phyloP scores from a whole-genome alignment of 2,329 filamentous ascomycete species.

The Chrysosphaeria jannelii region DNA sequence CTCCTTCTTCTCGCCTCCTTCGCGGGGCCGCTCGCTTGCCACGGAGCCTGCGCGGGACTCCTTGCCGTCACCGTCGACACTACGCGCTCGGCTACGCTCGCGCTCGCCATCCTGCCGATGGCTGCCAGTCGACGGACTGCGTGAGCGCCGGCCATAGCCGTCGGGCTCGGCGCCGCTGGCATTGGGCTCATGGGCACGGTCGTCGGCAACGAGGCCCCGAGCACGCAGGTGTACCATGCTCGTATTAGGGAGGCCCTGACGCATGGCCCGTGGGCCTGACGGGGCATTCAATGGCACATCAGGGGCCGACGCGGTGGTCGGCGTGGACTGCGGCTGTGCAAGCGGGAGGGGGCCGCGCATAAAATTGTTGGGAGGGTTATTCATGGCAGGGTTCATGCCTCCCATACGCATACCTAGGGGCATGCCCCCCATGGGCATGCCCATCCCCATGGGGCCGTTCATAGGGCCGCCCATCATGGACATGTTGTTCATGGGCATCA shows the following conservation, averaged over 20 bases:
- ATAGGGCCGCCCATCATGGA: background rate
- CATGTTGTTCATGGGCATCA: background rate
- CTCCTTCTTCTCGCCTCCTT: no score
- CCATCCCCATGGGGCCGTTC: background rate
- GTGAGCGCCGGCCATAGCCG: slow-evolving; percentile 9
- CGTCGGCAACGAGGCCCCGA: slow-evolving; percentile 8
- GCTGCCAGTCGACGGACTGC: slow-evolving; percentile 16
- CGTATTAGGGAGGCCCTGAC: slow-evolving; percentile 61
- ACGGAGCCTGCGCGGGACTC: slow-evolving; percentile 8
- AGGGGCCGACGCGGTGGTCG: no score
- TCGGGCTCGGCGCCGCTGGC: slow-evolving; percentile 4
- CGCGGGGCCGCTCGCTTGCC: slow-evolving; percentile 7
- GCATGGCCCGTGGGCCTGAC: slow-evolving; percentile 82
- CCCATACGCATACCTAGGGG: no score
- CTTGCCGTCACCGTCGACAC: slow-evolving; percentile 7
- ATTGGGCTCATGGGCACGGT: slow-evolving; percentile 4
- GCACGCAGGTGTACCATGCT: slow-evolving; percentile 36
- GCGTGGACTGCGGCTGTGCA: no score
- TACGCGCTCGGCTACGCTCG: slow-evolving; percentile 10
- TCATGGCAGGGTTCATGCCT: no score
- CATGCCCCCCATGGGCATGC: background rate
- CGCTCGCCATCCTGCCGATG: slow-evolving; percentile 10
- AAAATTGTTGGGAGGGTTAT: no score
- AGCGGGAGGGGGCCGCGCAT: background rate
- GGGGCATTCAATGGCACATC: slow-evolving; percentile 41